These are phyloP conservation scores for Candida dajiaensis DNA, from an alignment of 805 yeast genomes.

Conservation along the genomic window DNA sequence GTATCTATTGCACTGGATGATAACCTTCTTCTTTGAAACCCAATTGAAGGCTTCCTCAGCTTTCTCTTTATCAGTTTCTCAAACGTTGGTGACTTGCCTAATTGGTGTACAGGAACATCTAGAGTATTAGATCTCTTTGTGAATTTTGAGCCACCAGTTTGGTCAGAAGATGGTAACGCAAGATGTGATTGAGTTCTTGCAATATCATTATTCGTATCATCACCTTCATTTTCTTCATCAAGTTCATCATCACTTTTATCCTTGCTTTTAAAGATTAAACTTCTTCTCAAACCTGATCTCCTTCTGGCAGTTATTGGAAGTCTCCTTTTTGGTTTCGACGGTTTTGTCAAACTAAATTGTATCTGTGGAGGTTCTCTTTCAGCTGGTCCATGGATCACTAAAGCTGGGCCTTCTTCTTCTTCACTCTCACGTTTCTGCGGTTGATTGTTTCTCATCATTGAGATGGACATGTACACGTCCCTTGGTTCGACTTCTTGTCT, in stretches of 20 bases:
- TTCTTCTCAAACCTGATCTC: conserved; percentile 15
- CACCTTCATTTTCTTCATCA: conserved; percentile 3
- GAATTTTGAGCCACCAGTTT: conserved; percentile 31
- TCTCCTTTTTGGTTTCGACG: conserved; percentile 11
- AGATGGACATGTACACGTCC: conserved; percentile 79
- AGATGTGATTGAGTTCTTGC: conserved; percentile 29
- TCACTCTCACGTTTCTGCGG: conserved; percentile 30
- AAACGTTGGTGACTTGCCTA: conserved; percentile 41
- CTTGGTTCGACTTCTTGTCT: conserved; percentile 61
- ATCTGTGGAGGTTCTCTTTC: conserved; percentile 45
- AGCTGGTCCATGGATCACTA: conserved; percentile 72
- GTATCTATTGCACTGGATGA: conserved; percentile 22
- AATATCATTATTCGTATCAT: conserved; percentile 20
- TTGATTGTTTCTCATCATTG: conserved; percentile 61
- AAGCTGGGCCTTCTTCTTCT: conserved; percentile 69
- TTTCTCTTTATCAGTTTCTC: conserved; percentile 34
- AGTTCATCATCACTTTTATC: conserved; percentile 4
- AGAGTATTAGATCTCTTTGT: conserved; percentile 43
- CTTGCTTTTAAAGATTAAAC: conserved; percentile 7
- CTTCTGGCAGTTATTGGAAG: conserved; percentile 8
- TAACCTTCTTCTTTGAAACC: conserved; percentile 21
- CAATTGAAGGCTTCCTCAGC: conserved; percentile 24
- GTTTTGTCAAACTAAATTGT: conserved; percentile 19
- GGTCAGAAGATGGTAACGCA: conserved; percentile 30
- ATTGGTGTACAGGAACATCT: conserved; percentile 28